A percentile compares a stretch with the other conserved stretches of the same genome.
Evolutionary conservation across 805 yeast genomes (phyloP).

Genomic region (Zygosaccharomyces siamensis): DNA sequence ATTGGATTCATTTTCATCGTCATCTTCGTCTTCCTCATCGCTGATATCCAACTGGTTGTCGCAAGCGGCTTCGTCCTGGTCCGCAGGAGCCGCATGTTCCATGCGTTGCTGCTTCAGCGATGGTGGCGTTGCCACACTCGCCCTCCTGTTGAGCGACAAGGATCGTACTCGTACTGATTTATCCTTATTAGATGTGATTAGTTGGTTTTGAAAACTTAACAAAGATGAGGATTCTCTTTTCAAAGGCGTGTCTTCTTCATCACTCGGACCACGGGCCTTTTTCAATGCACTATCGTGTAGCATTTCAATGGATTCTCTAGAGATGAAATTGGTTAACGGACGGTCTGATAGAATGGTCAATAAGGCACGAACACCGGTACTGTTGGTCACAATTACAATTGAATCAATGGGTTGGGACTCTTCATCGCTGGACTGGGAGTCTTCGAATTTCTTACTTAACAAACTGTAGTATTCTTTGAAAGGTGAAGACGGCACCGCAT

Average conservation of each 20-base stretch:
- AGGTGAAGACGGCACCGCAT: slow-evolving; percentile 24
- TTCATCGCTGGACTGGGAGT: not conserved
- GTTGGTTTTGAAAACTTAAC: slow-evolving; percentile 27
- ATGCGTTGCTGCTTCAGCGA: not conserved
- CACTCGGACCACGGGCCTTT: slow-evolving; percentile 9
- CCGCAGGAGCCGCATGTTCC: not conserved
- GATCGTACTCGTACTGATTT: slow-evolving; percentile 33
- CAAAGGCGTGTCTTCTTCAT: slow-evolving; percentile 20
- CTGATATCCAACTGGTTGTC: slow-evolving; percentile 8
- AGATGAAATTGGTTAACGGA: slow-evolving; percentile 29
- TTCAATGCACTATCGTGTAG: slow-evolving; percentile 20
- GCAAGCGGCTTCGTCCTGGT: slow-evolving; percentile 16
- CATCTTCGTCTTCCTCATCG: slow-evolving; percentile 12
- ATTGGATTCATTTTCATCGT: slow-evolving; percentile 25
- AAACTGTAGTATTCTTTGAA: slow-evolving; percentile 33
- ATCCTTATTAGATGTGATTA: slow-evolving; percentile 34
- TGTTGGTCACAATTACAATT: slow-evolving; percentile 30
- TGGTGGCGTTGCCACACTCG: slow-evolving; percentile 9
- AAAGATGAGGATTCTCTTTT: slow-evolving; percentile 32
- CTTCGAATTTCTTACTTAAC: slow-evolving; percentile 25
- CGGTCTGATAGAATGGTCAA: slow-evolving; percentile 33
- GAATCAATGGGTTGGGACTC: slow-evolving; percentile 18
- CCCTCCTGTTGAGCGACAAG: slow-evolving; percentile 23
- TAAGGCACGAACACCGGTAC: slow-evolving; percentile 34
- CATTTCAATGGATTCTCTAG: slow-evolving; percentile 30